Base-by-base conservation (phyloP, 2,329 filamentous ascomycete genomes). In the Septoria linicola region DNA sequence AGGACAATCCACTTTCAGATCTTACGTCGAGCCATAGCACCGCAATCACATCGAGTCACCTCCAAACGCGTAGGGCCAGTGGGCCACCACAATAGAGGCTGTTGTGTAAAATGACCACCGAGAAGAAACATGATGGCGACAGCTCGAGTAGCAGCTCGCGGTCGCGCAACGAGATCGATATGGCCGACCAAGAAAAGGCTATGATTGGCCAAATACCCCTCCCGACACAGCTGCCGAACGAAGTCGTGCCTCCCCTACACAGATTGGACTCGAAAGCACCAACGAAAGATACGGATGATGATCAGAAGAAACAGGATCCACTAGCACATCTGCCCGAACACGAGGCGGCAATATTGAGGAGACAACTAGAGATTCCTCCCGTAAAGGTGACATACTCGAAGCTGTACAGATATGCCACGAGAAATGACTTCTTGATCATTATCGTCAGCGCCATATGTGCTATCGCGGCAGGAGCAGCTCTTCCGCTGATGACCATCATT, bases 401-500 rank as follows among this genome's bases (percentile, higher is more conserved):
- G 34, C 58, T 77, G 5, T 76, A 73, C 60, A 70, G 73, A 27
- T 76, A 76, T 65, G 72, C 73, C 3, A 73, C 68, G 7, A 64
- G 57, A 13, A 70, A 66, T 39, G 72, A 76, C 32, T 52, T 66
- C 5, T 13, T 69, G 2, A 68, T 76, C 49, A 73, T 76, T 65
- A 44, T 61, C 8, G 46, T 75, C 8, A 69, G 66, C 49, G 63
- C 62, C n/a, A 55, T 70, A 3, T 66, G 62, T 49, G 67, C 69
- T 11, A 68, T 70, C 27, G 61, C 59, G 37, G 66, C 58, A 20
- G 67, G 69, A 41, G 68, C 67, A 6, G 63, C 64, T 4, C 54
- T 72, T 41, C 69, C 69, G 8, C 56, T 71, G 13, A 71, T 71
- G 69, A 70, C 68, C 8, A 74, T 81, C 51, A 68, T 95, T 27